These are phyloP conservation scores for Calonectria leucothoes DNA, from an alignment of 2,329 filamentous ascomycete species.

Conservation along the genomic window DNA sequence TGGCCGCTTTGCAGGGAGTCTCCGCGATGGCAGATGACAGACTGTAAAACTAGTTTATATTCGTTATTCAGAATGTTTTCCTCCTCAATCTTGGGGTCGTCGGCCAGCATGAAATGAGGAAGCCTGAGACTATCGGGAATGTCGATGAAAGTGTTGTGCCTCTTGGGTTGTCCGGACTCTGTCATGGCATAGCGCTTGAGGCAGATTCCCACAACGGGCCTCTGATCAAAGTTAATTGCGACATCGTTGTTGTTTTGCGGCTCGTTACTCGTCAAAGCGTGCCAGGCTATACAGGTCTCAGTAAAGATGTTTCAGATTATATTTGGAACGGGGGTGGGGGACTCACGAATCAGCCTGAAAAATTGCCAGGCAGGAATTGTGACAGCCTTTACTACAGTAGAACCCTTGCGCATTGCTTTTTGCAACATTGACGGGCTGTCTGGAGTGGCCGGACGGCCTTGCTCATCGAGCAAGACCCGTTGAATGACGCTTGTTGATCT, in stretches of 20 bases:
- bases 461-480: constrained; percentile 65
- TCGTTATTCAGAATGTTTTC: constrained; percentile 81
- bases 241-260: constrained; percentile 80
- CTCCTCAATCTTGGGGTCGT: constrained; percentile 74
- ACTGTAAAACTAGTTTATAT: constrained; percentile 92
- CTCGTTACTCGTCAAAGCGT: constrained; percentile 69
- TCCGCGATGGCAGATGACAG: constrained; percentile 92
- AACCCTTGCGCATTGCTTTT: constrained; percentile 57
- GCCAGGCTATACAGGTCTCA: constrained; percentile 77
- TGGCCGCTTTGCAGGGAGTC: constrained; percentile 89
- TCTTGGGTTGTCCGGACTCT: constrained; percentile 73
- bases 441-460: constrained; percentile 56
- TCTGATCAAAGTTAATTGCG: constrained; percentile 85
- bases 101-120: constrained; percentile 86
- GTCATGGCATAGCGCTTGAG: constrained; percentile 87
- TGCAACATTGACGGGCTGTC: constrained; percentile 56
- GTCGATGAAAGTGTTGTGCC: constrained; percentile 87
- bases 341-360: constrained; percentile 89
- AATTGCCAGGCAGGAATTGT: constrained; percentile 98
- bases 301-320: constrained; percentile 28
- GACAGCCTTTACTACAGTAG: constrained; percentile 78
- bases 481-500: constrained; percentile 72
- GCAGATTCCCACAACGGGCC: constrained; percentile 91
- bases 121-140: constrained; percentile 85
- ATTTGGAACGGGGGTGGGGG: constrained; percentile 12